These are phyloP conservation scores for Suillus alpinus DNA, from an alignment of 768 basidiomycete species.

Conservation along the genomic window DNA sequence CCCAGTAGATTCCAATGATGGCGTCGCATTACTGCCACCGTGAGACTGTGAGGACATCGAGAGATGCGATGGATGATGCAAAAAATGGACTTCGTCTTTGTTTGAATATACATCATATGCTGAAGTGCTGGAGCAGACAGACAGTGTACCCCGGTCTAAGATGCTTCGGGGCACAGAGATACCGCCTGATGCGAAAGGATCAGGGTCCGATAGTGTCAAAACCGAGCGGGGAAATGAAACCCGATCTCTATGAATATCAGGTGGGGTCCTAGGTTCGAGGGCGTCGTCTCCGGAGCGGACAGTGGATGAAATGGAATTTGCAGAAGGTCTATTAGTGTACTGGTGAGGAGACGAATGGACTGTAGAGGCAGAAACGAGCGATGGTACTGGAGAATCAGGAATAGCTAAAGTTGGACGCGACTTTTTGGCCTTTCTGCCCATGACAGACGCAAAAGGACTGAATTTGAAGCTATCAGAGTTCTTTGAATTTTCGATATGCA, in stretches of 20 bases:
- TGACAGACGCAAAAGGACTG: slow-evolving; percentile 55
- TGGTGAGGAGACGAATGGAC: slow-evolving; percentile 20
- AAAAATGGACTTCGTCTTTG: slow-evolving; percentile 32
- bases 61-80: slow-evolving; percentile 51
- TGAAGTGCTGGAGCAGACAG: slow-evolving; percentile 53
- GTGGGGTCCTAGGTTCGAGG: slow-evolving; percentile 51
- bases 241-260: slow-evolving; percentile 36
- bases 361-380: slow-evolving; percentile 12
- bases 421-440: slow-evolving; percentile 67
- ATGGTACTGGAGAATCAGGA: slow-evolving; percentile 41
- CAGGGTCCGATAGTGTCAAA: slow-evolving; percentile 58
- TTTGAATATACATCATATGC: slow-evolving; percentile 42
- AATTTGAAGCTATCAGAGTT: slow-evolving; percentile 39
- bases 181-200: slow-evolving; percentile 59
- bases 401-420: slow-evolving; percentile 46
- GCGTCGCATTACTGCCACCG: slow-evolving; percentile 1
- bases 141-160: slow-evolving; percentile 46
- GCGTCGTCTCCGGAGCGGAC: slow-evolving; percentile 54
- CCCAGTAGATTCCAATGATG: slow-evolving; percentile 1
- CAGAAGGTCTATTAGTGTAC: slow-evolving; percentile 41
- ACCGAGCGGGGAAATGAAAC: slow-evolving; percentile 43
- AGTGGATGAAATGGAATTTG: slow-evolving; percentile 55
- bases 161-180: slow-evolving; percentile 38
- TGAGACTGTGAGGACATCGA: slow-evolving; percentile 60
- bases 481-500: slow-evolving; percentile 16